phyloP scores from a whole-genome alignment of 768 basidiomycete genomes.

The Aureoboletus auriporus region DNA sequence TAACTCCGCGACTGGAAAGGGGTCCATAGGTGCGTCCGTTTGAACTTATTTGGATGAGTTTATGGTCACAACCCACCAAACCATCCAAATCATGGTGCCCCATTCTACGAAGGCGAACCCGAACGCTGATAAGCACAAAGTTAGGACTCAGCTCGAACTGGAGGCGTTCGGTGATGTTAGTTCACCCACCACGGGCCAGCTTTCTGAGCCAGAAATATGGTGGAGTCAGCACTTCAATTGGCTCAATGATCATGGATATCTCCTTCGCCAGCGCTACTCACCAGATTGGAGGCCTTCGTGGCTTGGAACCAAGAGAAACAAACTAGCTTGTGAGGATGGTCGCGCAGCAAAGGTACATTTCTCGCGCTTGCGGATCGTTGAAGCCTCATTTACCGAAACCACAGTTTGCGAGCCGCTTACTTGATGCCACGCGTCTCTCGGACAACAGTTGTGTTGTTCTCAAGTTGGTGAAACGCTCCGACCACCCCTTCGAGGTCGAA shows the following conservation, averaged over 20 bases:
- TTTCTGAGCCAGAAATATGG: background rate
- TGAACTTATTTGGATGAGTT: background rate
- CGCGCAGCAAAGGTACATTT: conserved; percentile 7
- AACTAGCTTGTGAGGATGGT: background rate
- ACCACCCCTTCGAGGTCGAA: conserved; percentile 22
- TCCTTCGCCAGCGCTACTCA: conserved; percentile 7
- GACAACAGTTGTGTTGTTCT: conserved; percentile 28
- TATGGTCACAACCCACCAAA: background rate
- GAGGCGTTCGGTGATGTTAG: background rate
- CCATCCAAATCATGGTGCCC: no score
- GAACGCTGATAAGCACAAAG: background rate
- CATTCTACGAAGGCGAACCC: background rate
- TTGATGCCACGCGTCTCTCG: conserved; percentile 25
- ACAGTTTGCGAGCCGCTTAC: conserved; percentile 1
- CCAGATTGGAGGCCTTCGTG: conserved; percentile 10
- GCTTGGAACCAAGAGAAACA: background rate
- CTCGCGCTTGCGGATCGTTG: background rate
- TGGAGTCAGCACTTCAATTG: background rate
- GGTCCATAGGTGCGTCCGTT: background rate
- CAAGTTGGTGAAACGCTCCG: conserved; percentile 18
- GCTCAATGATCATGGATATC: background rate
- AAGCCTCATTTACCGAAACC: conserved; percentile 6
- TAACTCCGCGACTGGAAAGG: background rate
- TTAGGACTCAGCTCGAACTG: background rate
- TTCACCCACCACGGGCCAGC: background rate